Percentiles rank a stretch among this genome's conserved stretches.
Conservation (phyloP, 1,284 basidiomycete species). For the Porodaedalea pini region DNA sequence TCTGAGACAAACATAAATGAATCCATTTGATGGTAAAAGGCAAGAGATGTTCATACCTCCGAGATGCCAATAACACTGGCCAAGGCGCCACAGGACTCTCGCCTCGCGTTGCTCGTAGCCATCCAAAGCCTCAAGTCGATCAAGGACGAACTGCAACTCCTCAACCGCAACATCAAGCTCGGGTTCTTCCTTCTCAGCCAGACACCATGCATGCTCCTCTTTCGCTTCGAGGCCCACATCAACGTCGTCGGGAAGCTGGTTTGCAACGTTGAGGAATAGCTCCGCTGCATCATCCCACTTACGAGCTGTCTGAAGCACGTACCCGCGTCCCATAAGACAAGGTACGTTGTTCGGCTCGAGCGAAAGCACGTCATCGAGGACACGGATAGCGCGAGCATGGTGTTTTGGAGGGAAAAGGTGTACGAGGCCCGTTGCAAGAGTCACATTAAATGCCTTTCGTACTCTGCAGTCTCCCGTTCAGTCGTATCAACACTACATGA, state of each 20-base stretch:
- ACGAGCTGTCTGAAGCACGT: constrained; percentile 61
- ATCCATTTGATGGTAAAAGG: not conserved
- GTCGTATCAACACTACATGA: constrained; percentile 6
- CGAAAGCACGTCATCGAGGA: constrained; percentile 71
- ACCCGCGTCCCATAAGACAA: constrained; percentile 74
- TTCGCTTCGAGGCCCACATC: constrained; percentile 61
- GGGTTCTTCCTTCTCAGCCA: constrained; percentile 53
- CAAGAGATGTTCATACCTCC: constrained; percentile 49
- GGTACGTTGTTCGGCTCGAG: constrained; percentile 60
- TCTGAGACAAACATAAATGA: constrained; percentile 29
- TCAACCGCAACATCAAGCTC: constrained; percentile 44
- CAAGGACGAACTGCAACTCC: constrained; percentile 59
- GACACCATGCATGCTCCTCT: constrained; percentile 88
- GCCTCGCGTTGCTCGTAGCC: constrained; percentile 61
- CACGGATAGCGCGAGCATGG: constrained; percentile 71
- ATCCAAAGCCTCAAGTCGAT: constrained; percentile 50
- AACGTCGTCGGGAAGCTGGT: constrained; percentile 43
- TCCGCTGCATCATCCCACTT: constrained; percentile 71
- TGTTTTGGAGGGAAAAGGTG: constrained; percentile 89
- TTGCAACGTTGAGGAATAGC: constrained; percentile 55
- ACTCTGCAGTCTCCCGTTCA: constrained; percentile 38
- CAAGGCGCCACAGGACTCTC: constrained; percentile 81
- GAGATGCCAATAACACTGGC: constrained; percentile 74
- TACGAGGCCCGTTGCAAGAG: constrained; percentile 72
- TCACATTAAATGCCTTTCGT: constrained; percentile 58